These are phyloP conservation scores for Tolypocladium endophyticum DNA, from an alignment of 2,329 filamentous ascomycete genomes.

Conservation along the genomic window DNA sequence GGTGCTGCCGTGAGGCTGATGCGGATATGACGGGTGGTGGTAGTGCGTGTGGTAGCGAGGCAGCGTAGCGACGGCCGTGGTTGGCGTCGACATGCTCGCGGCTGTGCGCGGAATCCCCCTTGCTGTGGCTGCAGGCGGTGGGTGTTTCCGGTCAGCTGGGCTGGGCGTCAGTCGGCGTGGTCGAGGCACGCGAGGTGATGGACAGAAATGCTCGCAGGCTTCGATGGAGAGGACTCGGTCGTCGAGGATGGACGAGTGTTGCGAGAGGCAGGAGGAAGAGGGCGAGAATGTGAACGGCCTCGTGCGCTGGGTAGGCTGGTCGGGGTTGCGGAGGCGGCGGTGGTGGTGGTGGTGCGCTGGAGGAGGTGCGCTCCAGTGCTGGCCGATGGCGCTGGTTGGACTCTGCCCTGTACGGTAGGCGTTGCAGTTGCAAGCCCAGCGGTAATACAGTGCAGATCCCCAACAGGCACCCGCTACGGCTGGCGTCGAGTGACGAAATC, in stretches of 20 bases:
- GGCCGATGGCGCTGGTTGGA: background rate
- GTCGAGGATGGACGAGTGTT: background rate
- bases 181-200: background rate
- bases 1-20: constrained; percentile 23
- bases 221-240: background rate
- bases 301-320: background rate
- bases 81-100: constrained; percentile 65
- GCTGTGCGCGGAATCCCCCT: constrained; percentile 1
- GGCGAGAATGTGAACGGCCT: background rate
- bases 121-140: constrained; percentile 1
- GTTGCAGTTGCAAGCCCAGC: background rate
- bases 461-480: too few species aligned
- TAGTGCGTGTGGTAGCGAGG: constrained; percentile 57
- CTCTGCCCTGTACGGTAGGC: background rate
- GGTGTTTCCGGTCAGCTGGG: background rate
- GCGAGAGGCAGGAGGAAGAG: background rate
- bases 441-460: background rate
- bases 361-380: background rate
- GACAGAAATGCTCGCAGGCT: background rate
- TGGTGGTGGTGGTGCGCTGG: background rate
- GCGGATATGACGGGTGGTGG: constrained; percentile 47
- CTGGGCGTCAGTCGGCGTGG: background rate
- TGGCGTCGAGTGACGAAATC: background rate
- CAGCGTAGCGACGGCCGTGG: constrained; percentile 63
- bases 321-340: background rate